Base-by-base conservation (phyloP, 768 basidiomycete genomes). In the Hydnum rufescens region DNA sequence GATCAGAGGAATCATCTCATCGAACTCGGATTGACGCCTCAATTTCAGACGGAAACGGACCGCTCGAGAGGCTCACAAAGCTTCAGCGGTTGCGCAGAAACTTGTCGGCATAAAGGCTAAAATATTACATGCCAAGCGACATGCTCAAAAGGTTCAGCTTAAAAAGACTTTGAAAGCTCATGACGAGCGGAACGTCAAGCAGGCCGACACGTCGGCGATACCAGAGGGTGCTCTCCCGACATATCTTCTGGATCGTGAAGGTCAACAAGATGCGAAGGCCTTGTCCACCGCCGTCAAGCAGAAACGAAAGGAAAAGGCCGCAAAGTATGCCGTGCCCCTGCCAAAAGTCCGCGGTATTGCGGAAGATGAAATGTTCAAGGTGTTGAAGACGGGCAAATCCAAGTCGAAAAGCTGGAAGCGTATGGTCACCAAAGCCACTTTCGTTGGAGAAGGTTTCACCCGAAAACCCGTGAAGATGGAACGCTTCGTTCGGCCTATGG, bases 311-410 rank as follows among this genome's bases (percentile, higher is more conserved):
- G 95, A 99, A 71, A 92, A 93, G 70, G 95, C 93, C 1, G 93
- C 93, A 18, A 96, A 95, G 67, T 99, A 87, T 67, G 78, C 90
- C 18, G 95, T 99, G 1, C 95, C 95, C 3, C 64, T 99, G 56
- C 95, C 95, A 48, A 93, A 89, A 68, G 95, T 99, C 51, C 71
- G 93, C 54, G 95, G 95, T 19, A 96, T 99, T 59, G 92, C 93
- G 16, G 95, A 99, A 66, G 95, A 97, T 61, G 95, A 99, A 72
- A 95, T 90, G 84, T 99, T 99, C 74, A 96, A 92, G 72, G 95
- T 99, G 29, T 71, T 99, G 73, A 87, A 89, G 72, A 90, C 93
- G 1, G 95, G 95, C 52, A 96, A 96, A 71, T 83, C 75, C 63
- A 95, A 89, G 69, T 79, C 76, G 62, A 99, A 97, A 67, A 75